Percentiles rank a stretch among this genome's conserved stretches.
These are phyloP conservation scores for Thinopyrum elongatum DNA, from an alignment of 176 grass and related monocot genomes.

Conservation along the genomic window DNA sequence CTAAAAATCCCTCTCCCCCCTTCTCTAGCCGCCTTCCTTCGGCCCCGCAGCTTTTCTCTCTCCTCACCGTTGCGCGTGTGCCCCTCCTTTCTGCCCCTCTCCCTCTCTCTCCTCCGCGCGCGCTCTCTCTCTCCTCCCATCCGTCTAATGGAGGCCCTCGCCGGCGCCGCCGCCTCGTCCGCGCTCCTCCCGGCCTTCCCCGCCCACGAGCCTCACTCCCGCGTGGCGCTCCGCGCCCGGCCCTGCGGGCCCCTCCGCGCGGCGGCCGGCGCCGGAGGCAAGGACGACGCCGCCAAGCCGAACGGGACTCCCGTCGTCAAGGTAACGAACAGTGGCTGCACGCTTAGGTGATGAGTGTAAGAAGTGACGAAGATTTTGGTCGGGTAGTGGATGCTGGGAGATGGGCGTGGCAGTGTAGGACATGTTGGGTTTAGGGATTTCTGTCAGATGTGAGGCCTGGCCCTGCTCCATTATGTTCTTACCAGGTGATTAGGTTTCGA, in stretches of 20 bases:
- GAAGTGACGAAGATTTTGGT: not conserved
- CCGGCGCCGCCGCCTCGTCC: constrained; percentile 13
- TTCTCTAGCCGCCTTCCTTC: constrained; percentile 44
- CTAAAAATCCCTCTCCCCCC: constrained; percentile 26
- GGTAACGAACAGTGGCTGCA: not conserved
- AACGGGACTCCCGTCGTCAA: constrained; percentile 44
- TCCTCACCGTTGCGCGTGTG: not conserved
- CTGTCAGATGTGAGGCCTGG: not conserved
- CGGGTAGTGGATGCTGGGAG: not conserved
- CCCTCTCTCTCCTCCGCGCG: not conserved
- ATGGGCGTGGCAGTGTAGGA: not conserved
- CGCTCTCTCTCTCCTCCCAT: not conserved
- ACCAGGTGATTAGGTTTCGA: not conserved
- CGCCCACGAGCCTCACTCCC: not conserved
- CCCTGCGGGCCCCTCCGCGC: constrained; percentile 31
- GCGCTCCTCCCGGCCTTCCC: constrained; percentile 23
- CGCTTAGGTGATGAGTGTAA: not conserved
- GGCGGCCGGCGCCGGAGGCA: constrained; percentile 14
- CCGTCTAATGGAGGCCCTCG: constrained; percentile 42
- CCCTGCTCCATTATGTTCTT: not conserved
- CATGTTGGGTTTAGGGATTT: not conserved
- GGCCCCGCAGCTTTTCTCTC: not conserved
- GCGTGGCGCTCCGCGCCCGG: constrained; percentile 13
- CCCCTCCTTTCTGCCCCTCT: not conserved
- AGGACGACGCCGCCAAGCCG: constrained; percentile 30